Evolutionary conservation across 257 asterid genomes (phyloP).

Genomic region (Nicotiana knightiana): DNA sequence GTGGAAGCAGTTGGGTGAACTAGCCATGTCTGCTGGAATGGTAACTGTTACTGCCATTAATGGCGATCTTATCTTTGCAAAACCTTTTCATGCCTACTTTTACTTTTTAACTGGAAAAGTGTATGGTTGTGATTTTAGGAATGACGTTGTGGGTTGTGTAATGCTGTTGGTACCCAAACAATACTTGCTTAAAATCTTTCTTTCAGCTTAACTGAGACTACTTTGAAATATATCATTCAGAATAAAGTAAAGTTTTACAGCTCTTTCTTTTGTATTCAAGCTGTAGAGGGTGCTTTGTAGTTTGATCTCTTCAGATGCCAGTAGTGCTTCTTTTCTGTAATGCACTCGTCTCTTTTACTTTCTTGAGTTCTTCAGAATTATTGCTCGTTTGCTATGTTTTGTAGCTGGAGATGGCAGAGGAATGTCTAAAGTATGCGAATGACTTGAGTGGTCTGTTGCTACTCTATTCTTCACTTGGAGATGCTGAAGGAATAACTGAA

Average conservation of each 20-base stretch:
- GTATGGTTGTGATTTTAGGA: conserved; percentile 4
- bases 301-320: neutral
- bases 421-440: conserved; percentile 82
- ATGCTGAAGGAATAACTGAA: conserved; percentile 69
- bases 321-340: neutral
- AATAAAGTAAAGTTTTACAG: neutral
- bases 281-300: neutral
- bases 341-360: neutral
- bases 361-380: conserved; percentile 1
- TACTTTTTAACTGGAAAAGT: neutral
- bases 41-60: conserved; percentile 30
- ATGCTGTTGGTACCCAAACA: neutral
- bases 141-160: neutral
- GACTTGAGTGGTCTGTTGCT: conserved; percentile 93
- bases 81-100: neutral
- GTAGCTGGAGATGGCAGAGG: conserved; percentile 91
- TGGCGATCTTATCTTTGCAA: neutral
- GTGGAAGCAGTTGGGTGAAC: conserved; percentile 98
- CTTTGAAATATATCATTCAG: neutral
- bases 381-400: conserved; percentile 8
- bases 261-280: neutral
- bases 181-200: neutral
- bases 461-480: conserved; percentile 84
- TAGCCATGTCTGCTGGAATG: conserved; percentile 92
- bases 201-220: neutral